phyloP scores from a whole-genome alignment of 2,329 filamentous ascomycete genomes.

The Fonsecaea erecta region DNA sequence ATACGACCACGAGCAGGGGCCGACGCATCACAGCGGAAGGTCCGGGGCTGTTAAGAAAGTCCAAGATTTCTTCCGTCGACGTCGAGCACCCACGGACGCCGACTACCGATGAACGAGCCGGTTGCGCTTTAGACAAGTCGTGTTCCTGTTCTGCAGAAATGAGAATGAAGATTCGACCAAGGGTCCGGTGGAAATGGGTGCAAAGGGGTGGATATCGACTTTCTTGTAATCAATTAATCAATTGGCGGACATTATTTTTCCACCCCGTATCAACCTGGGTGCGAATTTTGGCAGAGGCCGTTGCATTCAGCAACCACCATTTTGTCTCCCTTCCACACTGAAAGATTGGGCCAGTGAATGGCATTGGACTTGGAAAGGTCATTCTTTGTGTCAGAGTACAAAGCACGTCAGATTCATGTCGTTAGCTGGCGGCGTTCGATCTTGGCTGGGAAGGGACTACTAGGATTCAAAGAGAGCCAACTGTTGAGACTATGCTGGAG shows the following conservation, averaged over 20 bases:
- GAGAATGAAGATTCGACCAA: background rate
- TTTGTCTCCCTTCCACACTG: constrained; percentile 5
- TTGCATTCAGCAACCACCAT: constrained; percentile 9
- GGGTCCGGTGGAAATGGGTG: background rate
- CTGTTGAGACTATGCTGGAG: constrained; percentile 10
- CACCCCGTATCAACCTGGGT: background rate
- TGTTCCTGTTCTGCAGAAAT: background rate
- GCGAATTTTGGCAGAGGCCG: constrained; percentile 3
- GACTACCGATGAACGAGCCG: constrained; percentile 19
- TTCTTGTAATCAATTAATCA: constrained; percentile 33
- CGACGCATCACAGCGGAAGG: constrained; percentile 74
- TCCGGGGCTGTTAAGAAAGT: constrained; percentile 87
- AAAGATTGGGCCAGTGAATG: background rate
- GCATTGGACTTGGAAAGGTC: constrained; percentile 9
- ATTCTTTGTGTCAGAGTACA: constrained; percentile 13
- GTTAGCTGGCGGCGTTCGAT: constrained; percentile 12
- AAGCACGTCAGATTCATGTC: constrained; percentile 10
- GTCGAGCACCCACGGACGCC: constrained; percentile 28
- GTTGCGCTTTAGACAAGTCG: background rate
- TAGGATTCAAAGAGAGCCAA: background rate
- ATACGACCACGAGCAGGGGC: constrained; percentile 71
- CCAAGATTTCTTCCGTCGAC: constrained; percentile 95
- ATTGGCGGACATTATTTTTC: constrained; percentile 24
- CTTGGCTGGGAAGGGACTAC: constrained; percentile 3
- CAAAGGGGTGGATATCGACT: constrained; percentile 16